Evolutionary conservation across 2,329 filamentous ascomycete species (phyloP), one percentile per base, ranked within the genome.

Genomic region (Sclerotinia sclerotiorum): DNA sequence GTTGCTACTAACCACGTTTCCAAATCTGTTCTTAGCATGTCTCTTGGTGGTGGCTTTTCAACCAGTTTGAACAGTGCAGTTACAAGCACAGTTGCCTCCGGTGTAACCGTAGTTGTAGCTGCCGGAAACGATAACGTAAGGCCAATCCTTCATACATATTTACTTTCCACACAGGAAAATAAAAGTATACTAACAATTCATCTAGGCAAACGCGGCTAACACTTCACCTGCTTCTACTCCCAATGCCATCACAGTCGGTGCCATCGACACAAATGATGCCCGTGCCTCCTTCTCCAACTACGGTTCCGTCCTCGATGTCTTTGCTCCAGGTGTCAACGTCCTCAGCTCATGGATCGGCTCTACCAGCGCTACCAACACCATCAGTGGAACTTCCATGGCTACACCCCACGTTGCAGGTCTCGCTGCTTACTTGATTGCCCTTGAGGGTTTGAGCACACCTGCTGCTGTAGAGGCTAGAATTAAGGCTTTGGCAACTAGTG

Each of bases 351-450:
- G 82, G 82, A 79, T 77, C 67, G 80, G 79, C 48, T 75, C 75
- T 61, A 78, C 76, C 49, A 79, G 74, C 7, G 80, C 84, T 32
- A 82, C 76, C n/a, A 81, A 86, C 74, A 82, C 76, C 21, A 81
- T 87, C 73, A 84, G 81, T 19, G 88, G 87, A 46, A 90, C 88
- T 7, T 87, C 83, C 48, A 89, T 89, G 87, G 85, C 66, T 63
- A 68, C 84, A 17, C 89, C 89, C 1, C 88, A 91, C 76, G 83
- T 91, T 66, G 84, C 87, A 60, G 90, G 90, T 60, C 81, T 92
- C 4, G 87, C 87, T 19, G 88, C 88, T 39, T 92, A 91, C 78
- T 79, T 92, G 44, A 87, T 91, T 80, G 76, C 73, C 6, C 72
- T 81, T 1, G 80, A 83, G 72, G 78, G 78, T 1, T 76, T 80